Percentiles rank a stretch among this genome's conserved stretches.
Evolutionary conservation across 768 basidiomycete genomes (phyloP).

Genomic region (Trametes maxima): DNA sequence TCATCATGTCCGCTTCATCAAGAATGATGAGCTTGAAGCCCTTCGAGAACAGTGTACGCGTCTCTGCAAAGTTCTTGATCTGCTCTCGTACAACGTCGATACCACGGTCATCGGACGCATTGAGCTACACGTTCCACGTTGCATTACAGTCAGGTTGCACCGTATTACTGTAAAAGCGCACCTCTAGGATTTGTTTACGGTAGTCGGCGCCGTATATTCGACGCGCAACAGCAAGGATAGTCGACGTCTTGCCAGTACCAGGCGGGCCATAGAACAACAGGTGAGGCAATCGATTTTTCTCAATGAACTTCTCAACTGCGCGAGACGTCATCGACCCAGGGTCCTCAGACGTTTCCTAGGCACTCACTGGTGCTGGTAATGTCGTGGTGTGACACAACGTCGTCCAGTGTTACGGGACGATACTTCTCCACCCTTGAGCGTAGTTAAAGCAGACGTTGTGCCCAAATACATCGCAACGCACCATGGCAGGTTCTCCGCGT

Average conservation of each 20-base stretch:
- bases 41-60: conserved; percentile 86
- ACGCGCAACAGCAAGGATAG: conserved; percentile 92
- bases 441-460: neutral
- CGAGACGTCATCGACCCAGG: neutral
- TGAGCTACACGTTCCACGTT: conserved; percentile 60
- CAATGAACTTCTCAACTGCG: conserved; percentile 94
- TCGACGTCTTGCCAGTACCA: conserved; percentile 98
- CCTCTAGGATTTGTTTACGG: conserved; percentile 93
- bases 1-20: conserved; percentile 99
- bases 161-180: conserved; percentile 34
- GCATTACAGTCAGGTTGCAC: neutral
- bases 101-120: conserved; percentile 97
- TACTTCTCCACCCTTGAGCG: conserved; percentile 93
- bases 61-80: conserved; percentile 98
- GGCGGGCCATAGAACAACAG: conserved; percentile 97
- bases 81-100: conserved; percentile 99
- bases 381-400: conserved; percentile 96
- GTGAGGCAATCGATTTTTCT: conserved; percentile 92
- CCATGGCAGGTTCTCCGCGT: conserved; percentile 84
- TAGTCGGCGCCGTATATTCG: conserved; percentile 89
- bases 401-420: conserved; percentile 85
- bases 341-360: neutral
- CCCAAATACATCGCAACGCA: conserved; percentile 32
- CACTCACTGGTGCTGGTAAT: conserved; percentile 90
- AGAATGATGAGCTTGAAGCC: conserved; percentile 98